Evolutionary conservation across 331 rosid species (phyloP).

Genomic region (Telfairia occidentalis): DNA sequence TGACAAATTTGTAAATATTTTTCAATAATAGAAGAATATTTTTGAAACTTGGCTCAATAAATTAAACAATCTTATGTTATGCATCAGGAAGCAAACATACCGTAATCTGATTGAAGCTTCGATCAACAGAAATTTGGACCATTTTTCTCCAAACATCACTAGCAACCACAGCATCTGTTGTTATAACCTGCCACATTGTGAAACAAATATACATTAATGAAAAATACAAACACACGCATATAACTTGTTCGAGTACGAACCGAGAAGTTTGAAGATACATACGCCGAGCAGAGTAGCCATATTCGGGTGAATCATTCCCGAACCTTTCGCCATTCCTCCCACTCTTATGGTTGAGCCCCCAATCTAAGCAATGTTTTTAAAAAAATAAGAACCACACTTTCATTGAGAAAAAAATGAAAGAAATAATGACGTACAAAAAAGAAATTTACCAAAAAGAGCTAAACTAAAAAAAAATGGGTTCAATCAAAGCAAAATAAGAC

Average conservation of each 20-base stretch:
- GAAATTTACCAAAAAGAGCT: no score
- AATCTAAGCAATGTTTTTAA: slow-evolving; percentile 61
- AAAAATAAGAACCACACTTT: no score
- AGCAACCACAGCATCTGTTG: slow-evolving; percentile 77
- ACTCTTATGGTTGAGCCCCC: slow-evolving; percentile 55
- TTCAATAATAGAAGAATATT: no score
- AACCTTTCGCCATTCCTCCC: slow-evolving; percentile 98
- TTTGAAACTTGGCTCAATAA: no score
- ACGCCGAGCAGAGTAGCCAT: slow-evolving; percentile 99
- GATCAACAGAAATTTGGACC: slow-evolving; percentile 73
- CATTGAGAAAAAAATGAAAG: no score
- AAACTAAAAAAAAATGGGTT: no score
- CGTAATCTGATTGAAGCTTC: slow-evolving; percentile 93
- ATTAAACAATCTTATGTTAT: no score
- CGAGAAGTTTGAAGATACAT: slow-evolving; percentile 23
- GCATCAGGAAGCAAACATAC: slow-evolving; percentile 37
- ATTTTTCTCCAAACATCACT: slow-evolving; percentile 75
- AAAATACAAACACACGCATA: neutral
- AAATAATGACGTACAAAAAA: no score
- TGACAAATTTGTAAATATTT: no score
- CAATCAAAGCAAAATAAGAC: no score
- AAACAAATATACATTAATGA: neutral
- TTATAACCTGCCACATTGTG: slow-evolving; percentile 47
- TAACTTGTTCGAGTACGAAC: slow-evolving; percentile 5
- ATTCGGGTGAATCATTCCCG: slow-evolving; percentile 98